phyloP scores from a whole-genome alignment of 2,329 filamentous ascomycete genomes.

The Colletotrichum falcatum region DNA sequence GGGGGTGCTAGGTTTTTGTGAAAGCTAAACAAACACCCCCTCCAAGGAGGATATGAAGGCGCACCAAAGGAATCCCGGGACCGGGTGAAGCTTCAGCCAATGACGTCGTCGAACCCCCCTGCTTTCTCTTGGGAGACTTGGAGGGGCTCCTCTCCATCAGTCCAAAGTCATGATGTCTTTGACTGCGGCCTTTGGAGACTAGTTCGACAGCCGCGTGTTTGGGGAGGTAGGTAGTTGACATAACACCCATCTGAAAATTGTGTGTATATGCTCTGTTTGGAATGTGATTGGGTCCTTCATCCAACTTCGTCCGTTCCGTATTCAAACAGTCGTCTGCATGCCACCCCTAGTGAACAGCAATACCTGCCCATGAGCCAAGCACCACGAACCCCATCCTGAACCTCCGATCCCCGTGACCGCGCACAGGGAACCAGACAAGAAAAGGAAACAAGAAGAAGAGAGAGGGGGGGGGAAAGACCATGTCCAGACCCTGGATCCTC shows the following conservation, averaged over 20 bases:
- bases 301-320: not conserved
- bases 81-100: slow-evolving; percentile 6
- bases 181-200: slow-evolving; percentile 24
- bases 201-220: not conserved
- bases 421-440: not conserved
- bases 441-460: not conserved
- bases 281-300: not conserved
- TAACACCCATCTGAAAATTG: not conserved
- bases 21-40: too few relatives aligned
- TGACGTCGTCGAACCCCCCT: slow-evolving; percentile 32
- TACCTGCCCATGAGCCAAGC: not conserved
- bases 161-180: slow-evolving; percentile 42
- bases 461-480: slow-evolving; percentile 41
- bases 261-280: not conserved
- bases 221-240: not conserved
- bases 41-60: too few relatives aligned
- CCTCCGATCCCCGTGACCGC: not conserved
- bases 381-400: not conserved
- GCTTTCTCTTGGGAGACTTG: not conserved
- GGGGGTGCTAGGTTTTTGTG: too few relatives aligned
- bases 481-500: slow-evolving; percentile 64
- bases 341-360: not conserved
- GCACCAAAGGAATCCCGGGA: not conserved
- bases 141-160: slow-evolving; percentile 2
- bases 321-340: not conserved